Conservation (phyloP, 2,329 filamentous ascomycete genomes). For the Pseudocercospora vitis region DNA sequence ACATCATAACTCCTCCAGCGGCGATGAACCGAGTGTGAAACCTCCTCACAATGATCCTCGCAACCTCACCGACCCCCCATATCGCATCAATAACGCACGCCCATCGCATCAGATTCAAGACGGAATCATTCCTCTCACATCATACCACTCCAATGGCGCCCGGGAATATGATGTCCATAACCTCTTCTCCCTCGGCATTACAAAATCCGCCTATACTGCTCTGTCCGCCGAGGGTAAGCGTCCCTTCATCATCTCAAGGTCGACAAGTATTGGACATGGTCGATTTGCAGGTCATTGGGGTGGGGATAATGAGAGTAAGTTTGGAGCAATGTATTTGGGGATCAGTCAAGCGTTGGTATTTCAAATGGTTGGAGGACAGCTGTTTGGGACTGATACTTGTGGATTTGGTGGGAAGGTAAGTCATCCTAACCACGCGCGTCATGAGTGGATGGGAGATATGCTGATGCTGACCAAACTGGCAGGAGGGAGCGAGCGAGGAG, state of each 20-base stretch:
- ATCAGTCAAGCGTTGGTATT: constrained; percentile 32
- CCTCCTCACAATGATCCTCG: constrained; percentile 18
- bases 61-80: constrained; percentile 28
- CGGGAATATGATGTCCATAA: constrained; percentile 35
- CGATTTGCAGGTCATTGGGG: constrained; percentile 31
- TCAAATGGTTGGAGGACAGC: constrained; percentile 31
- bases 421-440: too few species aligned
- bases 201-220: constrained; percentile 31
- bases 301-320: constrained; percentile 32
- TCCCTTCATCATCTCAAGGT: constrained; percentile 32
- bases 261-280: constrained; percentile 30
- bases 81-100: constrained; percentile 27
- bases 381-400: constrained; percentile 35
- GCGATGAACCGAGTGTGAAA: too few species aligned
- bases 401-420: constrained; percentile 29
- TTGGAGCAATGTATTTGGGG: constrained; percentile 31
- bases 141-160: constrained; percentile 30
- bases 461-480: too few species aligned
- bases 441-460: too few species aligned
- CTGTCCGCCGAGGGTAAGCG: constrained; percentile 26
- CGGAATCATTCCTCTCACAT: constrained; percentile 27
- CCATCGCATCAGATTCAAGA: constrained; percentile 27
- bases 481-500: constrained; percentile 24
- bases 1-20: constrained; percentile 23
- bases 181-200: constrained; percentile 29